Percentiles rank a stretch among this genome's conserved stretches.
Conservation (phyloP, 2,329 filamentous ascomycete genomes). For the Tricladium varicosporioides region DNA sequence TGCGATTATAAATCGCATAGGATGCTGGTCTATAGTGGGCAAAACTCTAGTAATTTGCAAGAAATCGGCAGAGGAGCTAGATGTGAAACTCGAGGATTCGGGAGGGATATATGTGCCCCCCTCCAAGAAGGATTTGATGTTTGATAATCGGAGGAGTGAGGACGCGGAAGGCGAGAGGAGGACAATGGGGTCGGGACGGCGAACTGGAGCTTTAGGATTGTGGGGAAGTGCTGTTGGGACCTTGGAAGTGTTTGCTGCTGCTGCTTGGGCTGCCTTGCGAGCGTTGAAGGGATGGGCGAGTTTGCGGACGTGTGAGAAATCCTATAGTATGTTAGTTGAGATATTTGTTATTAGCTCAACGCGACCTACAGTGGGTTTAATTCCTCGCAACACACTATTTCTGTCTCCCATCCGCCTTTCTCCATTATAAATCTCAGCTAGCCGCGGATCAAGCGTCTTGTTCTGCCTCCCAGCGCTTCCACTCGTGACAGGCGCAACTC, state of each 20-base stretch:
- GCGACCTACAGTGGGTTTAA: constrained; percentile 78
- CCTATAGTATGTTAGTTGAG: constrained; percentile 50
- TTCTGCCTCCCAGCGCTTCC: constrained; percentile 50
- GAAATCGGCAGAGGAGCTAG: constrained; percentile 70
- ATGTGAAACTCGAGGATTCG: constrained; percentile 59
- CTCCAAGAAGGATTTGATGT: constrained; percentile 92
- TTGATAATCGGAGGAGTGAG: constrained; percentile 89
- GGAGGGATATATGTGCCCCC: constrained; percentile 77
- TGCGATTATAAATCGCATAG: constrained; percentile 91
- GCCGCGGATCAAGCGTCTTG: constrained; percentile 74
- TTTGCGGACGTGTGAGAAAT: constrained; percentile 93
- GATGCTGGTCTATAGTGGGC: constrained; percentile 68
- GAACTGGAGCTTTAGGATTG: constrained; percentile 50
- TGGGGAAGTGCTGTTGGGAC: constrained; percentile 48
- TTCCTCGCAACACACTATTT: constrained; percentile 81
- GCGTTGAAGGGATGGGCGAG: constrained; percentile 74
- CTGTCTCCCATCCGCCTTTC: constrained; percentile 91
- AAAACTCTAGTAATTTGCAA: constrained; percentile 80
- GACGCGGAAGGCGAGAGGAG: constrained; percentile 94
- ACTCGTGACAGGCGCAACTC: constrained; percentile 37
- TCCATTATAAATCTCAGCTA: constrained; percentile 86
- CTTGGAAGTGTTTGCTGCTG: constrained; percentile 34
- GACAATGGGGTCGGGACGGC: constrained; percentile 80
- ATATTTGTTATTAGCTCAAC: background rate
- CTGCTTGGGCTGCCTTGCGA: constrained; percentile 47